These are phyloP conservation scores for Monosporascus sp. DNA, from an alignment of 2,329 filamentous ascomycete species.

Conservation along the genomic window DNA sequence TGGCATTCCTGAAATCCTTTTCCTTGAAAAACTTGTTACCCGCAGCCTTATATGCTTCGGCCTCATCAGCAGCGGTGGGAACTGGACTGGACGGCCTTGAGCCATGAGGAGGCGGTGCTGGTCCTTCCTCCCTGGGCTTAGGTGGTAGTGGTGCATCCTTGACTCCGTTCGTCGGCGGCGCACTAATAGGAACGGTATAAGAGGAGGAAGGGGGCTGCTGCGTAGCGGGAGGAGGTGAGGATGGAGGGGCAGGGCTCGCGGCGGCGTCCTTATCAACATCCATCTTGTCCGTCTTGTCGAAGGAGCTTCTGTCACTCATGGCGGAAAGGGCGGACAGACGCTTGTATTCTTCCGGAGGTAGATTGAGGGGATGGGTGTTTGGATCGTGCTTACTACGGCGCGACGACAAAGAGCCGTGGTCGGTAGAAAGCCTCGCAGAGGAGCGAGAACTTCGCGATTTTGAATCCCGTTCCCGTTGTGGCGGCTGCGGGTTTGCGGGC, in stretches of 20 bases:
- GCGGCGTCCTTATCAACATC: slow-evolving; percentile 66
- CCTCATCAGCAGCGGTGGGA: slow-evolving; percentile 60
- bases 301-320: slow-evolving; percentile 55
- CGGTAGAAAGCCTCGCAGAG: slow-evolving; percentile 44
- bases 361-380: slow-evolving; percentile 81
- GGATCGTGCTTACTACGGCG: slow-evolving; percentile 55
- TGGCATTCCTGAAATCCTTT: slow-evolving; percentile 80
- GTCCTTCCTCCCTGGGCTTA: slow-evolving; percentile 44
- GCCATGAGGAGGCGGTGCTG: slow-evolving; percentile 67
- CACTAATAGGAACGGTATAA: slow-evolving; percentile 46
- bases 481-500: slow-evolving; percentile 12
- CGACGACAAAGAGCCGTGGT: slow-evolving; percentile 35
- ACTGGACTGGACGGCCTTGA: slow-evolving; percentile 56
- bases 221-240: slow-evolving; percentile 49
- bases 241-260: slow-evolving; percentile 40
- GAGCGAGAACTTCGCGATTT: slow-evolving; percentile 40
- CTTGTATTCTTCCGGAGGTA: slow-evolving; percentile 82
- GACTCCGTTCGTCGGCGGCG: slow-evolving; percentile 35
- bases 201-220: slow-evolving; percentile 33
- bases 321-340: slow-evolving; percentile 63
- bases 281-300: slow-evolving; percentile 43
- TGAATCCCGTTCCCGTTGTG: slow-evolving; percentile 15
- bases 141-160: slow-evolving; percentile 39
- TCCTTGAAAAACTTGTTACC: slow-evolving; percentile 98
- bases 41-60: slow-evolving; percentile 84